A percentile compares a stretch with the other conserved stretches of the same genome.
phyloP scores from a whole-genome alignment of 1,284 basidiomycete genomes.

The Schizopora paradoxa region DNA sequence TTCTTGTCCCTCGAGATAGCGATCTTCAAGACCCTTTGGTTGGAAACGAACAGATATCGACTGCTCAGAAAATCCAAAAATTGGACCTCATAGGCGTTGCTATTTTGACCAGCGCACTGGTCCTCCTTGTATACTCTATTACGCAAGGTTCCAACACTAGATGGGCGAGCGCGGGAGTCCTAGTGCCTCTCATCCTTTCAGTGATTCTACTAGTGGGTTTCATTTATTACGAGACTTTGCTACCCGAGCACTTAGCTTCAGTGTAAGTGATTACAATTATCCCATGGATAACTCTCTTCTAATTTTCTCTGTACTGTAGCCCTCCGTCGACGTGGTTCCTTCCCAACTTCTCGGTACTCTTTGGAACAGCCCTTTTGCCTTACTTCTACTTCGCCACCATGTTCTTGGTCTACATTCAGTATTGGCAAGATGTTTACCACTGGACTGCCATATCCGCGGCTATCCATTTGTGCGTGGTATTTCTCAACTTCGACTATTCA shows the following conservation, averaged over 20 bases:
- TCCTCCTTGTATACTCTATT: constrained; percentile 44
- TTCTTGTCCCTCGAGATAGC: constrained; percentile 23
- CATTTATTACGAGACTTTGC: constrained; percentile 36
- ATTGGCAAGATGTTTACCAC: constrained; percentile 34
- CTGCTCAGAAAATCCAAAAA: constrained; percentile 21
- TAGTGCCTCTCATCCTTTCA: constrained; percentile 40
- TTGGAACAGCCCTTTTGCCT: constrained; percentile 33
- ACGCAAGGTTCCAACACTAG: constrained; percentile 41
- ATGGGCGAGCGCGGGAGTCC: constrained; percentile 37
- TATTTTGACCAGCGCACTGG: constrained; percentile 30
- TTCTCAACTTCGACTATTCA: not conserved
- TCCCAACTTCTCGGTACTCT: constrained; percentile 34
- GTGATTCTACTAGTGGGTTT: constrained; percentile 32
- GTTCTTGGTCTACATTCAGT: constrained; percentile 27
- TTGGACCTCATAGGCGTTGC: constrained; percentile 30
- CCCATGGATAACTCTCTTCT: not conserved
- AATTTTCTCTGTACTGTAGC: constrained; percentile 19
- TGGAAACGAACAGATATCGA: not conserved
- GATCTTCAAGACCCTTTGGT: not conserved
- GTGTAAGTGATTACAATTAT: constrained; percentile 26
- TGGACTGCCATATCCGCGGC: constrained; percentile 31
- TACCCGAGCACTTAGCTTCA: constrained; percentile 34
- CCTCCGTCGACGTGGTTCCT: constrained; percentile 37
- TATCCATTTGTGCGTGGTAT: constrained; percentile 29
- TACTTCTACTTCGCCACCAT: constrained; percentile 34